These are phyloP conservation scores for Dactylellina haptotyla DNA, from an alignment of 2,329 filamentous ascomycete genomes.

Conservation along the genomic window DNA sequence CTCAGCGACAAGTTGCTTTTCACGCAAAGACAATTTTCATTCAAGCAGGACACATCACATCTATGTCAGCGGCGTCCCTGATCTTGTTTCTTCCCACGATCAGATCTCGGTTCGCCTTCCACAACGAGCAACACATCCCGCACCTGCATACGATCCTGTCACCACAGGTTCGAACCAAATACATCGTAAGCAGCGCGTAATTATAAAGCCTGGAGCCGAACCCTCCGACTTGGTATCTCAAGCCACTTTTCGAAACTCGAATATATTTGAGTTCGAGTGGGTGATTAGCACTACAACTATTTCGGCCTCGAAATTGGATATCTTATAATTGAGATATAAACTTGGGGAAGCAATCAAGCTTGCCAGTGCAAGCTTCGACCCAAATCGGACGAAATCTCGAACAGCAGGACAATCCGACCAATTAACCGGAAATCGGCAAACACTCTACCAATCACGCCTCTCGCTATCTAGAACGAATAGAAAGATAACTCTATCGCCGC, in stretches of 20 bases:
- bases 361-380: neutral
- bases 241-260: neutral
- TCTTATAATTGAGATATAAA: too few species aligned
- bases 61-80: too few species aligned
- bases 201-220: neutral
- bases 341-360: neutral
- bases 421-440: neutral
- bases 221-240: neutral
- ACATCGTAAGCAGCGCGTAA: neutral
- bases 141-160: neutral
- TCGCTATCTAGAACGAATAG: neutral
- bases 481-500: conserved; percentile 10
- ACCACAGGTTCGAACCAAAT: neutral
- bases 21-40: too few species aligned
- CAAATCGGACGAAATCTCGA: neutral
- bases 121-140: neutral
- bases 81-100: too few species aligned
- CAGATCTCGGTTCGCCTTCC: neutral
- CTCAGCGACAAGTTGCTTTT: too few species aligned
- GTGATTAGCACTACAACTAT: neutral
- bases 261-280: neutral
- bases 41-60: too few species aligned
- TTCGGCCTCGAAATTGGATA: conserved; percentile 1
- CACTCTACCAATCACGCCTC: neutral
- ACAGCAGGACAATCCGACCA: neutral